These are phyloP conservation scores for Cyclotella atomus DNA, from an alignment of 108 stramenopile genomes.

Conservation along the genomic window DNA sequence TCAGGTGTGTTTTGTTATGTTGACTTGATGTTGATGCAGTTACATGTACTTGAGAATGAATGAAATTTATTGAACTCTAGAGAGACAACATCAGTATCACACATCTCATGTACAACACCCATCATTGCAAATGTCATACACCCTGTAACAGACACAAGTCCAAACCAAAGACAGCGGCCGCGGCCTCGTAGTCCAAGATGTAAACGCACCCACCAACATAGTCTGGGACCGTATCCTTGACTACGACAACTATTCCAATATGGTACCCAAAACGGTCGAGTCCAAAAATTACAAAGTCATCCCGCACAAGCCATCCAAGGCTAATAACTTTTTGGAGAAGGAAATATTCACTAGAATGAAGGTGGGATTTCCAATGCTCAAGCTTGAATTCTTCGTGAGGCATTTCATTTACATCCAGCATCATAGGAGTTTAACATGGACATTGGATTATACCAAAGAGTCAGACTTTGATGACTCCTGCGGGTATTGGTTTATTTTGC, in stretches of 20 bases:
- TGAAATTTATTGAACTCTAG: no score
- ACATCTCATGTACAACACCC: not conserved
- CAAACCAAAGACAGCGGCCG: slow-evolving; percentile 52
- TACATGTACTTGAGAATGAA: no score
- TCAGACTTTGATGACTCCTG: slow-evolving; percentile 62
- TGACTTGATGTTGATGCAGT: not conserved
- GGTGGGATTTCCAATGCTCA: slow-evolving; percentile 57
- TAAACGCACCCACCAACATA: slow-evolving; percentile 55
- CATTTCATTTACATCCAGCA: slow-evolving; percentile 52
- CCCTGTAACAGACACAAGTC: slow-evolving; percentile 57
- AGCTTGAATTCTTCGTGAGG: slow-evolving; percentile 59
- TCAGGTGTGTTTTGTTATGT: slow-evolving; percentile 36
- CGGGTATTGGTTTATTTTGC: slow-evolving; percentile 60
- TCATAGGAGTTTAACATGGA: slow-evolving; percentile 54
- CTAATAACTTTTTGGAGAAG: slow-evolving; percentile 47
- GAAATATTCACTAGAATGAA: slow-evolving; percentile 61
- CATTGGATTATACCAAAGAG: slow-evolving; percentile 56
- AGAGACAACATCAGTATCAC: no score
- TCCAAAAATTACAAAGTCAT: slow-evolving; percentile 55
- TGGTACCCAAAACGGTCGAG: slow-evolving; percentile 59
- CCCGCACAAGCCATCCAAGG: slow-evolving; percentile 43
- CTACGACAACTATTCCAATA: slow-evolving; percentile 57
- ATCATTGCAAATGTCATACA: not conserved
- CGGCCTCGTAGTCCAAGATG: slow-evolving; percentile 67
- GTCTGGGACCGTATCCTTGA: slow-evolving; percentile 66